Conservation (phyloP, 768 basidiomycete genomes). For the Sporobolomyces pararoseus region DNA sequence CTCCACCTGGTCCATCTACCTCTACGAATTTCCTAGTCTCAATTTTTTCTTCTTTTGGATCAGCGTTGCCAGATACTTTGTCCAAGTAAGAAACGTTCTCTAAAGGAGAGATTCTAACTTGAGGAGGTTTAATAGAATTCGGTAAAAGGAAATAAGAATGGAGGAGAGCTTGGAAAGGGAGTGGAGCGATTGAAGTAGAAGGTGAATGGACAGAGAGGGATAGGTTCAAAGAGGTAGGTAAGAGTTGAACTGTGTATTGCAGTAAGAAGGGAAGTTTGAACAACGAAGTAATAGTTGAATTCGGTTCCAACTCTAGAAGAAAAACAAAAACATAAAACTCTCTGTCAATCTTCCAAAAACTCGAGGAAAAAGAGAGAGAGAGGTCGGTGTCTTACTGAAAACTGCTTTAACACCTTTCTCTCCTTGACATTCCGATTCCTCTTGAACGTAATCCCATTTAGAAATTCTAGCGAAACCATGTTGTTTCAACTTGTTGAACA, state of each 20-base stretch:
- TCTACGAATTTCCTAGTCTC: conserved; percentile 56
- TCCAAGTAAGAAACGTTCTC: conserved; percentile 68
- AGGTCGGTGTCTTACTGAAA: conserved; percentile 59
- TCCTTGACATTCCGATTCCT: conserved; percentile 59
- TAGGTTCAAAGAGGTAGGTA: conserved; percentile 68
- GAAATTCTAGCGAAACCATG: conserved; percentile 88
- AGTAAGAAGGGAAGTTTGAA: conserved; percentile 70
- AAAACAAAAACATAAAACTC: too few relatives aligned
- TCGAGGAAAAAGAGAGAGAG: background rate
- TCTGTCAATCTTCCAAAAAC: too few relatives aligned
- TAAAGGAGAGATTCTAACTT: conserved; percentile 60
- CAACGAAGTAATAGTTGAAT: conserved; percentile 56
- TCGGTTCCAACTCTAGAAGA: conserved; percentile 60
- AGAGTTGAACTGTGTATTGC: conserved; percentile 73
- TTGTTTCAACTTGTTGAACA: conserved; percentile 66
- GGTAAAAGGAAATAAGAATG: conserved; percentile 75
- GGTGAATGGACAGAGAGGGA: conserved; percentile 50
- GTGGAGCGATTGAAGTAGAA: conserved; percentile 26
- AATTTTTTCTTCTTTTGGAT: conserved; percentile 57
- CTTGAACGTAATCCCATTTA: conserved; percentile 60
- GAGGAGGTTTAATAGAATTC: conserved; percentile 55
- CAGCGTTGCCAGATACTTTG: conserved; percentile 55
- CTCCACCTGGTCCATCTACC: conserved; percentile 52
- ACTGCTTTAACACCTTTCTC: conserved; percentile 60
- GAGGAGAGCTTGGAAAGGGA: conserved; percentile 82